These are phyloP conservation scores for Boletus huronensis DNA, from an alignment of 768 basidiomycete genomes.

Conservation along the genomic window DNA sequence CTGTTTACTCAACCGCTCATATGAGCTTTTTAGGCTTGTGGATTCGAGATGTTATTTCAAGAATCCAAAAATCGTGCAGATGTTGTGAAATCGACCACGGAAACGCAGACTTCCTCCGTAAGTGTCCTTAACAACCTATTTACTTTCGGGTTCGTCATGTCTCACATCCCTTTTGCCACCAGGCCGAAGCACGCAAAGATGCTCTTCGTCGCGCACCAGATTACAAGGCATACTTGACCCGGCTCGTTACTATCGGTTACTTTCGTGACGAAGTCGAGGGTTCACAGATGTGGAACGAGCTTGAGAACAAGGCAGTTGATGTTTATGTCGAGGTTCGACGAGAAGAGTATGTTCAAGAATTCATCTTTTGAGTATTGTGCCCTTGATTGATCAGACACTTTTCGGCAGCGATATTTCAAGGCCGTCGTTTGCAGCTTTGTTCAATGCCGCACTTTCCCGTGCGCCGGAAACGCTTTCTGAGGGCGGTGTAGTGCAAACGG, in stretches of 20 bases:
- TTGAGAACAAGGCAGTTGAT: constrained; percentile 68
- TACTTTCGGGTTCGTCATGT: neutral
- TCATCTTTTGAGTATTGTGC: neutral
- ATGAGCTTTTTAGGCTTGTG: constrained; percentile 62
- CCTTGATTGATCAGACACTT: constrained; percentile 3
- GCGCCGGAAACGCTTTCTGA: constrained; percentile 30
- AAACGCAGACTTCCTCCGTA: constrained; percentile 47
- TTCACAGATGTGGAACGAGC: constrained; percentile 67
- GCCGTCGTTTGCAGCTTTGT: constrained; percentile 71
- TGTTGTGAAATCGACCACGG: constrained; percentile 32
- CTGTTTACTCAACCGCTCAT: neutral
- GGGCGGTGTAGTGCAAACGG: constrained; percentile 32
- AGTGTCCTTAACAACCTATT: constrained; percentile 15
- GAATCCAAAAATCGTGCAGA: constrained; percentile 66
- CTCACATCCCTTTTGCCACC: neutral
- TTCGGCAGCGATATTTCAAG: constrained; percentile 52
- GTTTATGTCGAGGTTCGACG: constrained; percentile 61
- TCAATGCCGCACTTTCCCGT: constrained; percentile 58
- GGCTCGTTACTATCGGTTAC: constrained; percentile 62
- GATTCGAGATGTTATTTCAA: constrained; percentile 95
- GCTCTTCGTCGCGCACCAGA: constrained; percentile 62
- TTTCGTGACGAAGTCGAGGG: constrained; percentile 78
- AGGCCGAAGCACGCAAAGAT: constrained; percentile 68
- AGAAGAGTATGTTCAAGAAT: constrained; percentile 55
- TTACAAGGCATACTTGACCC: constrained; percentile 68